phyloP scores from a whole-genome alignment of 2,329 filamentous ascomycete species.

The Fusarium sp. region DNA sequence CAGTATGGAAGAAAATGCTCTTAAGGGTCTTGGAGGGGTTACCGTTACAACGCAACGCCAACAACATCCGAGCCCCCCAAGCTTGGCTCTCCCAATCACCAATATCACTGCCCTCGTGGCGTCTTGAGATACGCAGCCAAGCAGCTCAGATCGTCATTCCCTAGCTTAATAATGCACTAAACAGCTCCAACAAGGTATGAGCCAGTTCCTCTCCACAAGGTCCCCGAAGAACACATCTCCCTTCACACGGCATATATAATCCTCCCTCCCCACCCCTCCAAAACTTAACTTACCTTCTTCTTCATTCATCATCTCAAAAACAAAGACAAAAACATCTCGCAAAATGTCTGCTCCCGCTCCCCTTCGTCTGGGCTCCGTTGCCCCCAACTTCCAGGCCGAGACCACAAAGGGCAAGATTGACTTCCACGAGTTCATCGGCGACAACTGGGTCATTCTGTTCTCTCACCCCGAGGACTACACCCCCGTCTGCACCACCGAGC shows the following conservation, averaged over 20 bases:
- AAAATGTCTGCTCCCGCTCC: constrained; percentile 52
- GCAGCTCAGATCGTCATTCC: too few species aligned
- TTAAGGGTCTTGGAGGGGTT: not conserved
- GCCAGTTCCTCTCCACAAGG: too few species aligned
- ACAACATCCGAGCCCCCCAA: constrained; percentile 6
- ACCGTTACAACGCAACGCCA: constrained; percentile 18
- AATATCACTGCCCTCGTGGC: constrained; percentile 35
- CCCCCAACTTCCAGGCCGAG: constrained; percentile 87
- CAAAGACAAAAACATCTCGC: not conserved
- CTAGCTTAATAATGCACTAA: too few species aligned
- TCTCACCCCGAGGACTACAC: constrained; percentile 93
- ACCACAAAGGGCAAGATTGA: constrained; percentile 83
- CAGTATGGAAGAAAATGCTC: not conserved
- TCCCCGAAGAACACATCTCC: too few species aligned
- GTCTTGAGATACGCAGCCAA: too few species aligned
- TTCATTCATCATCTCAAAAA: constrained; percentile 1
- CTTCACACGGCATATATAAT: constrained; percentile 34
- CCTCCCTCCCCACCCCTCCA: constrained; percentile 13
- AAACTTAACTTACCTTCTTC: not conserved
- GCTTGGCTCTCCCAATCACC: constrained; percentile 35
- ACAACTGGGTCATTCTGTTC: constrained; percentile 86
- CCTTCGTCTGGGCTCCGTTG: constrained; percentile 74
- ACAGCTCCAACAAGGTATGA: too few species aligned
- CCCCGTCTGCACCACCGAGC: constrained; percentile 94
- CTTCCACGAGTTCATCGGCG: constrained; percentile 85